Evolutionary conservation across 1,139 yeast genomes (phyloP).

Genomic region (Entelexis paramagnoliae): DNA sequence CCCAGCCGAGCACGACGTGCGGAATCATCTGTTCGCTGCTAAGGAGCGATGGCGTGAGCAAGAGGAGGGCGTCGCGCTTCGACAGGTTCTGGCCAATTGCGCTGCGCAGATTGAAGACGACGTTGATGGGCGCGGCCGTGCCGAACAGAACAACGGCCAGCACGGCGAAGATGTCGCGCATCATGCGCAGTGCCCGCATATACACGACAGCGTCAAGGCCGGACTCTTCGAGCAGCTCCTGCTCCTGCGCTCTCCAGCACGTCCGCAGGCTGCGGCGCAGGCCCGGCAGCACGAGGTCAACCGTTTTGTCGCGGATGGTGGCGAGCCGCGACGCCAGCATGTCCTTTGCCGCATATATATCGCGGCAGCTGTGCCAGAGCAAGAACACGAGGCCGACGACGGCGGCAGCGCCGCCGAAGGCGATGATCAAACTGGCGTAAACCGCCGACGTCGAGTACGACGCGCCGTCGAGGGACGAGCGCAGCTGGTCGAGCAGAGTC

Average conservation of each 20-base stretch:
- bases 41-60: constrained; percentile 33
- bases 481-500: constrained; percentile 21
- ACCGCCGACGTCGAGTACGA: constrained; percentile 28
- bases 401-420: constrained; percentile 31
- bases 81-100: constrained; percentile 22
- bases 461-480: constrained; percentile 23
- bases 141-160: constrained; percentile 31
- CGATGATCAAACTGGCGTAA: constrained; percentile 31
- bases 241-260: constrained; percentile 26
- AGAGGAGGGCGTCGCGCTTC: constrained; percentile 30
- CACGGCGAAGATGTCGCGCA: constrained; percentile 30
- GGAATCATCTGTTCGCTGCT: constrained; percentile 30
- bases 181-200: constrained; percentile 31
- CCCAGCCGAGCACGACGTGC: constrained; percentile 33
- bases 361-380: constrained; percentile 31
- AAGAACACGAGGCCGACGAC: constrained; percentile 29
- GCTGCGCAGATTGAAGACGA: constrained; percentile 28
- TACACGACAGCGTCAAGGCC: constrained; percentile 36
- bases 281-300: neutral
- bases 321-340: constrained; percentile 24
- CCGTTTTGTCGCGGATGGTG: neutral
- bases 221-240: constrained; percentile 27
- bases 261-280: constrained; percentile 27
- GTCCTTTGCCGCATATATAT: constrained; percentile 27
- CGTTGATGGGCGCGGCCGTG: constrained; percentile 34